Evolutionary conservation across 1,284 basidiomycete species (phyloP), one percentile per base, ranked within the genome.

Genomic region (Ustilago loliicola): DNA sequence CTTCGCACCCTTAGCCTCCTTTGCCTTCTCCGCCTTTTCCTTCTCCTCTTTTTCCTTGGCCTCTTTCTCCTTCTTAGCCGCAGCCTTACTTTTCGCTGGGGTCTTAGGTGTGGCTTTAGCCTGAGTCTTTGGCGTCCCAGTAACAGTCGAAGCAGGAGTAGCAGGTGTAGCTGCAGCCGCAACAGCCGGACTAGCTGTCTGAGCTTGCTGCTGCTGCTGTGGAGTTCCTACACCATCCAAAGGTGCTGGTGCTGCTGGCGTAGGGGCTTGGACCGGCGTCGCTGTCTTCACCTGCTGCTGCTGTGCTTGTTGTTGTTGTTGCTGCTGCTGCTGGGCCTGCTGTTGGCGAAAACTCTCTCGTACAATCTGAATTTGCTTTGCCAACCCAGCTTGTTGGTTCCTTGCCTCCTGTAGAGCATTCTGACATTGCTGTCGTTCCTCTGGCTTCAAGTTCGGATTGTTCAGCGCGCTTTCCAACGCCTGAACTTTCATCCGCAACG

Each of bases 351-450:
- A 77, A 40, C 71, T 73, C 66, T 81, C 82, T 19, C 79, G 64
- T 1, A 80, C 74, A 21, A 83, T 63, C 21, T 79, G 77, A 21
- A 82, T 81, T 63, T 83, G 82, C 47, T 80, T 77, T 13, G 82
- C 82, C 13, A 82, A 54, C 32, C 65, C 75, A 59, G 77, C 72
- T 61, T 82, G 82, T 45, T 82, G 79, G 21, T 71, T 78, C 19
- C 79, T 61, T 6, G 77, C 64, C 69, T 82, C 80, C 52, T 81
- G 77, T 55, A 80, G 64, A 32, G 69, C 69, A 42, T 78, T 80
- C 30, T 77, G 76, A 48, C 77, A 76, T 72, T 83, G 80, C 59
- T 79, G 79, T 38, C 80, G 60, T 48, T 83, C 79, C 52, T 83
- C 79, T 1, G 80, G 80, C 51, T 79, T 80, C 21, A 80, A 57